These are phyloP conservation scores for Mariannaea sp. DNA, from an alignment of 2,329 filamentous ascomycete genomes.

Conservation along the genomic window DNA sequence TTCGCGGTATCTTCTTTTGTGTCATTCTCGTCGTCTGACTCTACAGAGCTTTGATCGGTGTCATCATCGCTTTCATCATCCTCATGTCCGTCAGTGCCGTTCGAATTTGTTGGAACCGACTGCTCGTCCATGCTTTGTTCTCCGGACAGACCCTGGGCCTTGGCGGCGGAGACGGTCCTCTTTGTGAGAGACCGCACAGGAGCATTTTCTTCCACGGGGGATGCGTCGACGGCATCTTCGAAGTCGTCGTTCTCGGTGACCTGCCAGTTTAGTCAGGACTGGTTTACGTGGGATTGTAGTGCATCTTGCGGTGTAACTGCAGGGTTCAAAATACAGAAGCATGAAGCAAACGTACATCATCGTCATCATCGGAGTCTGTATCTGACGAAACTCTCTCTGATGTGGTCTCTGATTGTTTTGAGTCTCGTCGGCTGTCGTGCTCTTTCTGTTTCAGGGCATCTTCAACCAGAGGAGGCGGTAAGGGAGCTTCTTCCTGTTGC, in stretches of 20 bases:
- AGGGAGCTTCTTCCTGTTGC: constrained; percentile 40
- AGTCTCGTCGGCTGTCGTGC: constrained; percentile 13
- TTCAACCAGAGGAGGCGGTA: constrained; percentile 27
- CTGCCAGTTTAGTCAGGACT: constrained; percentile 34
- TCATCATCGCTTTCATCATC: constrained; percentile 24
- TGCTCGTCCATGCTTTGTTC: constrained; percentile 18
- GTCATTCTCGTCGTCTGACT: constrained; percentile 22
- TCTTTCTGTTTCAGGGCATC: constrained; percentile 15
- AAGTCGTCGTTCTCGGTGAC: constrained; percentile 56
- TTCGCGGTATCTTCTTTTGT: constrained; percentile 24
- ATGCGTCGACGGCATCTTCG: constrained; percentile 77
- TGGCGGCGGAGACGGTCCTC: constrained; percentile 46
- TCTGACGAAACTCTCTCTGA: constrained; percentile 39
- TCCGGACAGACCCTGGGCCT: constrained; percentile 36
- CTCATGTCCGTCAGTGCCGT: constrained; percentile 19
- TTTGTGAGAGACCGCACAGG: constrained; percentile 68
- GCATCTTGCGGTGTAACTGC: constrained; percentile 28
- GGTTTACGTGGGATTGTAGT: constrained; percentile 12
- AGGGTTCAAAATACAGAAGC: constrained; percentile 17
- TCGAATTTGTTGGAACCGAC: constrained; percentile 18
- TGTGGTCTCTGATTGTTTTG: constrained; percentile 27
- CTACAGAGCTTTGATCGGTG: constrained; percentile 13
- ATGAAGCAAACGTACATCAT: constrained; percentile 36
- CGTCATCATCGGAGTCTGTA: constrained; percentile 39
- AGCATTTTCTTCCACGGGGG: constrained; percentile 61